phyloP scores from a whole-genome alignment of 2,329 filamentous ascomycete genomes.

The Shiraia bambusicola region DNA sequence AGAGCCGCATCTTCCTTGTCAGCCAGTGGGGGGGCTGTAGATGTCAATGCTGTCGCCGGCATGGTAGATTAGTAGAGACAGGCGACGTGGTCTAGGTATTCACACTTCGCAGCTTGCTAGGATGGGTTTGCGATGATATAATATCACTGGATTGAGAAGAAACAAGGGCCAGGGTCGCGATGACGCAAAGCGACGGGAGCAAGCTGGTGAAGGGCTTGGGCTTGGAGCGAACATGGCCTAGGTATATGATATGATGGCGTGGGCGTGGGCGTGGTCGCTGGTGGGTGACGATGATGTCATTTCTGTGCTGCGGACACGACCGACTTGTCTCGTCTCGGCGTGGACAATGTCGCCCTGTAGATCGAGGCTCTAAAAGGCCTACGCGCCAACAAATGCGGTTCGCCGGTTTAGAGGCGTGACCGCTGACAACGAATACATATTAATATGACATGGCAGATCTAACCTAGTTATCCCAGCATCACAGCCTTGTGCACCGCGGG shows the following conservation, averaged over 20 bases:
- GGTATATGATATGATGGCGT: conserved; percentile 4
- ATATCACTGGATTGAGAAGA: background rate
- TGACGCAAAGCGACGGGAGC: background rate
- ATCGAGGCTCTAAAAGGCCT: conserved; percentile 2
- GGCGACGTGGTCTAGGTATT: background rate
- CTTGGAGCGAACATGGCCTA: conserved; percentile 3
- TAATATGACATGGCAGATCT: no score
- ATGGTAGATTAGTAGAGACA: conserved; percentile 24
- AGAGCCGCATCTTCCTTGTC: conserved; percentile 23
- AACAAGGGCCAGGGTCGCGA: background rate
- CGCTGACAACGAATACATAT: no score
- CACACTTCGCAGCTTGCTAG: background rate
- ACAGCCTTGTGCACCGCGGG: conserved; percentile 1
- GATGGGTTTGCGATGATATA: background rate
- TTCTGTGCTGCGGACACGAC: conserved; percentile 1
- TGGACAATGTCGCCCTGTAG: conserved; percentile 2
- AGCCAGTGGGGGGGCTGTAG: conserved; percentile 23
- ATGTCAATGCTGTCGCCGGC: conserved; percentile 28
- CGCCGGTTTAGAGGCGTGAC: background rate
- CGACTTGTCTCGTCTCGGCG: conserved; percentile 1
- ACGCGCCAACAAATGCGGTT: conserved; percentile 1
- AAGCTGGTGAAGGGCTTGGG: background rate
- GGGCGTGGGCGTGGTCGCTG: background rate
- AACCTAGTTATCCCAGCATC: background rate
- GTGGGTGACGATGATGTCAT: conserved; percentile 4